Evolutionary conservation across 352 stramenopile genomes (phyloP), one percentile per base, ranked within the genome.

Genomic region (Blastocystis sp.): DNA sequence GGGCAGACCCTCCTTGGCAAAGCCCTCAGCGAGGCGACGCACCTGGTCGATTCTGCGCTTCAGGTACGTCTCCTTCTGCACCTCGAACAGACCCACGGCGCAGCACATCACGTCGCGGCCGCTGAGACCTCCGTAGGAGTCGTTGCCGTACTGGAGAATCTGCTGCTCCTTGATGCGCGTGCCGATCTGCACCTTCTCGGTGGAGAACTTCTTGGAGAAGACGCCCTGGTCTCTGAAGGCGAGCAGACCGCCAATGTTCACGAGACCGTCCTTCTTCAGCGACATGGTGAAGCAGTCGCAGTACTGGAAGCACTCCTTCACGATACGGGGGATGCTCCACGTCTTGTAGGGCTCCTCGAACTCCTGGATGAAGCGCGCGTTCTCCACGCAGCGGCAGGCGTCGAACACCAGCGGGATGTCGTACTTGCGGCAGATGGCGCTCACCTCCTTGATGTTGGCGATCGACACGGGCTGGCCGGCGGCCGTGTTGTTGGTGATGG

Each of bases 201-300:
- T 66, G 2, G 64, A 88, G 78, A 88, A 88, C 67, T 88, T 88
- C 78, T 88, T 62, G 48, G 40, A 65, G 78, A 88, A 88, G 19
- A 88, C 21, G 48, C 78, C 78, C 10, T 53, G 64, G 28, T 88
- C 78, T 78, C 78, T 78, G 67, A 88, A 88, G 43, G 78, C 78
- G 2, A 88, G 67, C 28, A 88, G 28, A 88, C 78, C 78, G 56
- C 78, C 78, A 52, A 88, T 88, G 52, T 88, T 88, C 48, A 88
- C 78, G 48, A 88, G 78, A 88, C 78, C 78, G 60, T 88, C 78
- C 78, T 88, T 88, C 78, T 88, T 88, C 67, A 88, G 78, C 11
- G 78, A 88, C 78, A 88, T 88, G 28, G 78, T 88, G 67, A 88
- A 88, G 62, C 23, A 28, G 41, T 88, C 78, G 19, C 23, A 40